A percentile compares a stretch with the other conserved stretches of the same genome.
These are phyloP conservation scores for Populus euphratica DNA, from an alignment of 345 rosid species.

Conservation along the genomic window DNA sequence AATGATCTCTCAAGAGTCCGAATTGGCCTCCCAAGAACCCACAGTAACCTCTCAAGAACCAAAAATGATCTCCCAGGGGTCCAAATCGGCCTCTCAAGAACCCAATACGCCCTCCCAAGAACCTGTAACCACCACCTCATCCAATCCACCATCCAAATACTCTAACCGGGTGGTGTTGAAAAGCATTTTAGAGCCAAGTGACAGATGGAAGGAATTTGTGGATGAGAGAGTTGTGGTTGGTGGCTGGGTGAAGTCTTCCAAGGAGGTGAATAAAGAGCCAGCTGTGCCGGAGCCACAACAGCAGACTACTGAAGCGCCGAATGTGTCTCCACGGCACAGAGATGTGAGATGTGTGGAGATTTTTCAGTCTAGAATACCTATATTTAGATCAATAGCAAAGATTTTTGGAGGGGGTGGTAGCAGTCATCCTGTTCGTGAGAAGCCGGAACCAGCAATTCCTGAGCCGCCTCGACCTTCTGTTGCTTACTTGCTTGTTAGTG, in stretches of 20 bases:
- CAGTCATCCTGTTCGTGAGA: conserved; percentile 34
- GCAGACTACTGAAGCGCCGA: conserved; percentile 13
- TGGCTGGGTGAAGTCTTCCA: conserved; percentile 90
- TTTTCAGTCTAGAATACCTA: conserved; percentile 57
- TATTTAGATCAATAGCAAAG: conserved; percentile 53
- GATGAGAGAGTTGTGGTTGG: conserved; percentile 64
- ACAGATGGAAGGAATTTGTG: conserved; percentile 40
- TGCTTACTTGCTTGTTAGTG: conserved; percentile 49
- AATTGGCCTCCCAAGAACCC: background rate
- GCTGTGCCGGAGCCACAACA: conserved; percentile 15
- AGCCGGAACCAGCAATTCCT: conserved; percentile 32
- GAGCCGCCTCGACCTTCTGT: conserved; percentile 27
- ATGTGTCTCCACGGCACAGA: conserved; percentile 14
- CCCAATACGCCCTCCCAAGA: background rate
- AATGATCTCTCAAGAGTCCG: background rate
- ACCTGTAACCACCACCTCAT: background rate
- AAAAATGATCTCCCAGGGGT: background rate
- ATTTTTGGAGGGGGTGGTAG: conserved; percentile 25
- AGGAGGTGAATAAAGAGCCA: conserved; percentile 47
- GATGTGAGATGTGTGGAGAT: conserved; percentile 60
- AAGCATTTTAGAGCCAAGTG: conserved; percentile 43
- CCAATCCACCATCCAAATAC: conserved; percentile 35
- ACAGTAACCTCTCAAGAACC: too few relatives aligned
- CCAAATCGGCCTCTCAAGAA: background rate
- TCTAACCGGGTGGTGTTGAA: conserved; percentile 60